Conservation (phyloP, 2,329 filamentous ascomycete genomes). For the Cercospora sp. region DNA sequence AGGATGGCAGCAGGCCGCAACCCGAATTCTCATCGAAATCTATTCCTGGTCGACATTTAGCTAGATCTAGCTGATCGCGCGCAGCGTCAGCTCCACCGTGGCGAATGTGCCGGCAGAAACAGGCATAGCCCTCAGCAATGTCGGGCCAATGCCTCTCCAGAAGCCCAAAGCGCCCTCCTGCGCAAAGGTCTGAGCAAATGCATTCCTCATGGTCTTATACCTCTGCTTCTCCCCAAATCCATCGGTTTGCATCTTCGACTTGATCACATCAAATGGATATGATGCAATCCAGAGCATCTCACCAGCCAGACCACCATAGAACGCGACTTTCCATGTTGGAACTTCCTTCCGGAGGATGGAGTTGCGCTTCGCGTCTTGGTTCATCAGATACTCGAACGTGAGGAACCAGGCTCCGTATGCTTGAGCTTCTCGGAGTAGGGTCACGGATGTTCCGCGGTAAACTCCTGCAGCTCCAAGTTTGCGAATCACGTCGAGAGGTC, state of each 20-base stretch:
- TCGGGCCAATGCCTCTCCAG: slow-evolving; percentile 92
- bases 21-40: not conserved
- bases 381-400: slow-evolving; percentile 95
- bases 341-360: slow-evolving; percentile 72
- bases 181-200: slow-evolving; percentile 79
- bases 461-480: slow-evolving; percentile 75
- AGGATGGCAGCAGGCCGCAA: too few species aligned
- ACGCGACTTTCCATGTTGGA: slow-evolving; percentile 78
- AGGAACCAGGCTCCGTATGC: slow-evolving; percentile 97
- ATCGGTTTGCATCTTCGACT: slow-evolving; percentile 99
- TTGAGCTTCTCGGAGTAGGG: slow-evolving; percentile 82
- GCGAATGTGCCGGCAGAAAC: slow-evolving; percentile 98
- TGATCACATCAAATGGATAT: slow-evolving; percentile 95
- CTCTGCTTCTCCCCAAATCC: slow-evolving; percentile 72
- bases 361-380: slow-evolving; percentile 78
- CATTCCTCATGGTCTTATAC: slow-evolving; percentile 83
- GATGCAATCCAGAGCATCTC: slow-evolving; percentile 91
- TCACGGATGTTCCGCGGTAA: slow-evolving; percentile 86
- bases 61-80: slow-evolving; percentile 36
- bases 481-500: slow-evolving; percentile 85
- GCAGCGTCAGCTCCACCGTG: slow-evolving; percentile 53
- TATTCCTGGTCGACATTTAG: not conserved
- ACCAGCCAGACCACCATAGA: slow-evolving; percentile 90
- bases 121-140: slow-evolving; percentile 90
- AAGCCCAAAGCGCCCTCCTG: slow-evolving; percentile 79